These are phyloP conservation scores for Pseudohyphozyma bogoriensis DNA, from an alignment of 768 basidiomycete species.

Conservation along the genomic window DNA sequence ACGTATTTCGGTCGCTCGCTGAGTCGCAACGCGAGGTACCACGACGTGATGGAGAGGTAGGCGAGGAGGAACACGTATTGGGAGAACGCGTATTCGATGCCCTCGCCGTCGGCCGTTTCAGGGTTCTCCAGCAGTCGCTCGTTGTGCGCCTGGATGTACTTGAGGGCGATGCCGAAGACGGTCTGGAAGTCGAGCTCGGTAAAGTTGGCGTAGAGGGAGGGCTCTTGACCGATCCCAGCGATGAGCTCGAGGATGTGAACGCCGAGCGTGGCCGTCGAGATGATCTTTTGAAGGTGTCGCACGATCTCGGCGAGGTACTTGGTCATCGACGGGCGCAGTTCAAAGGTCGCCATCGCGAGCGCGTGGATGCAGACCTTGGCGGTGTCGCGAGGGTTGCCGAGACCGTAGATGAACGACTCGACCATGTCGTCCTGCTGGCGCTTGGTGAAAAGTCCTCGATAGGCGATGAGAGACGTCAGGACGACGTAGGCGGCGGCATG, in stretches of 20 bases:
- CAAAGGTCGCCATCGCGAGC: slow-evolving; percentile 74
- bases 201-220: slow-evolving; percentile 73
- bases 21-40: slow-evolving; percentile 83
- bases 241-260: slow-evolving; percentile 94
- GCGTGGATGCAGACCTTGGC: slow-evolving; percentile 87
- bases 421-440: slow-evolving; percentile 40
- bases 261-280: slow-evolving; percentile 84
- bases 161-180: slow-evolving; percentile 86
- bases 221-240: slow-evolving; percentile 70
- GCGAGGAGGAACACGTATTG: slow-evolving; percentile 34
- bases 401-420: slow-evolving; percentile 40
- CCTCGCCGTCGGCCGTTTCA: slow-evolving; percentile 17
- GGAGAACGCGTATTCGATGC: slow-evolving; percentile 58
- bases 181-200: slow-evolving; percentile 81
- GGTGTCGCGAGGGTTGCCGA: slow-evolving; percentile 38
- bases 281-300: slow-evolving; percentile 80
- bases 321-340: slow-evolving; percentile 69
- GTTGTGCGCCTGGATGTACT: slow-evolving; percentile 80
- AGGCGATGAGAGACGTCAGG: slow-evolving; percentile 77
- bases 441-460: slow-evolving; percentile 63
- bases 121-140: slow-evolving; percentile 27
- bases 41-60: slow-evolving; percentile 58
- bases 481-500: slow-evolving; percentile 80
- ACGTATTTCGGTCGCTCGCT: slow-evolving; percentile 71
- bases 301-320: slow-evolving; percentile 69